Percentiles rank a stretch among this genome's conserved stretches.
These are phyloP conservation scores for Corniculantispora saksenae DNA, from an alignment of 2,329 filamentous ascomycete species.

Conservation along the genomic window DNA sequence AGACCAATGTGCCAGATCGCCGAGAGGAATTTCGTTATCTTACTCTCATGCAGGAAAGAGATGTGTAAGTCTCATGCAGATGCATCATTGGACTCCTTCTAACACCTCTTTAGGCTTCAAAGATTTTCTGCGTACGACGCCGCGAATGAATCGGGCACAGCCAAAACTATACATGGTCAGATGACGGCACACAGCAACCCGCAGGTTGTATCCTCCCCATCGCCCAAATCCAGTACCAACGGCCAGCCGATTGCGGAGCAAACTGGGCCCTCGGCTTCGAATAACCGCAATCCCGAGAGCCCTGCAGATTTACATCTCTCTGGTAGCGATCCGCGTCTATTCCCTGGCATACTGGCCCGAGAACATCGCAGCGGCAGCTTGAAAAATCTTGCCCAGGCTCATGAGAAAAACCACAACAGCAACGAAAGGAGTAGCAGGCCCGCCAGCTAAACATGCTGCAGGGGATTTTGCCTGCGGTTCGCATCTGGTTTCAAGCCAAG, in stretches of 20 bases:
- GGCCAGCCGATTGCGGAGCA: slow-evolving; percentile 5
- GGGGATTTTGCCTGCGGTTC: too few relatives aligned
- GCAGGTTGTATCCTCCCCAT: not conserved
- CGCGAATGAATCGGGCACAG: not conserved
- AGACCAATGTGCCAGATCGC: slow-evolving; percentile 94
- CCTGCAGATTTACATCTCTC: slow-evolving; percentile 50
- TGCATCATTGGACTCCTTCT: not conserved
- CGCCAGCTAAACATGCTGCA: not conserved
- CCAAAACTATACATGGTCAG: not conserved
- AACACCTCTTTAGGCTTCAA: slow-evolving; percentile 37
- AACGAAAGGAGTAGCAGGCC: not conserved
- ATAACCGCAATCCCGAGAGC: slow-evolving; percentile 20
- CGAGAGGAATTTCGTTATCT: slow-evolving; percentile 87
- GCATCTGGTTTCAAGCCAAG: not conserved
- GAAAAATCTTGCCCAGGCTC: slow-evolving; percentile 31
- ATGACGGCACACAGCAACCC: not conserved
- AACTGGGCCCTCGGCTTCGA: not conserved
- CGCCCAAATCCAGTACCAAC: not conserved
- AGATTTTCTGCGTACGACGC: slow-evolving; percentile 43
- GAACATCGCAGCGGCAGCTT: slow-evolving; percentile 46
- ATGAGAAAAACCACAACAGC: slow-evolving; percentile 21
- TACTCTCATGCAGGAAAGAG: slow-evolving; percentile 79
- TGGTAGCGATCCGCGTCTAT: slow-evolving; percentile 66
- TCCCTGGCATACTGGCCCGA: slow-evolving; percentile 67
- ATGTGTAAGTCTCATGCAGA: slow-evolving; percentile 63